Evolutionary conservation across 768 basidiomycete species (phyloP), one percentile per base, ranked within the genome.

Genomic region (Hericium rajendrae): DNA sequence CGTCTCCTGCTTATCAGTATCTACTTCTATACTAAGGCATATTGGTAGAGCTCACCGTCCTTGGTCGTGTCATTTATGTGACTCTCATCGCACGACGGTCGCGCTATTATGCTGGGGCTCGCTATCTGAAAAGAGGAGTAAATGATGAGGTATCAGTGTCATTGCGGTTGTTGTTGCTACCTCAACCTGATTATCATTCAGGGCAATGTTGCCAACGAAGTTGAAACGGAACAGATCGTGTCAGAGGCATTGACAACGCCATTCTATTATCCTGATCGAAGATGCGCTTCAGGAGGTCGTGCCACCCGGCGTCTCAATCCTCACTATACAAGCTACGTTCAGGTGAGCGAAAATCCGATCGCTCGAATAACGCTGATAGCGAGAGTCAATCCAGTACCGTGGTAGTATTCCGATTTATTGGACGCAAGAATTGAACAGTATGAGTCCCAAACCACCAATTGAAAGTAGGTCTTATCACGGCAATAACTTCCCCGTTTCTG

Each of bases 121-220:
- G 97, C 24, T 99, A 94, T 72, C 72, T 97, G 24, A 97, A 93
- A 53, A 82, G 97, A 56, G 97, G 97, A 3, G 91, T 93, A 22
- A 97, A 97, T 63, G 89, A 93, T 60, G 84, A 95, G 77, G 94
- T 92, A 50, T 26, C 70, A 57, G 22, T 13, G 13, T 48, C 2
- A 18, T 15, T 24, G 2, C 1, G 18, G n/a, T 28, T 15, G 32
- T 22, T 43, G 38, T 15, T 22, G 9, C 4, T 9, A 12, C 9
- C 20, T 24, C 28, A 40, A 46, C 5, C 43, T 32, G 52, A 12
- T 13, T 24, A 16, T 6, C 1, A 8, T 32, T 6, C 46, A 97
- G 93, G 97, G 97, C 3, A 92, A 94, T 67, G 95, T 98, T 10
- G 95, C 95, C 2, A 99, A 99, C 67, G 97, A 98, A 70, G 97